phyloP scores from a whole-genome alignment of 768 basidiomycete genomes.

The Pulveroboletus sp. region DNA sequence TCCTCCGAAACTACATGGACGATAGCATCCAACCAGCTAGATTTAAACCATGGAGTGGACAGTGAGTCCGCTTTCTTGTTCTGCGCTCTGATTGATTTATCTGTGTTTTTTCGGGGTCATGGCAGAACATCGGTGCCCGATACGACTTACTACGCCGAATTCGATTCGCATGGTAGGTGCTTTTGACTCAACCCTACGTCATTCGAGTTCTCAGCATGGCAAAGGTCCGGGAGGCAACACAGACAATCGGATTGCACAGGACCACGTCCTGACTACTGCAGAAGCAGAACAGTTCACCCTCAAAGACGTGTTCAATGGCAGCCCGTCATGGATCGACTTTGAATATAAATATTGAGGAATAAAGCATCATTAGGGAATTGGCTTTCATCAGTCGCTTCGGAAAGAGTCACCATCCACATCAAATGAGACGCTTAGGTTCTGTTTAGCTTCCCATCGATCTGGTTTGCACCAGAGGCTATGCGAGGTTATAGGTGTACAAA shows the following conservation, averaged over 20 bases:
- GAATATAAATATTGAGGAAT: constrained; percentile 31
- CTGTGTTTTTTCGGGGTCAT: constrained; percentile 29
- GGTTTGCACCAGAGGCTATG: too few relatives aligned
- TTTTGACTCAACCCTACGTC: background rate
- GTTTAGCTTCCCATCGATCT: too few relatives aligned
- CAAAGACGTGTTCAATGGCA: constrained; percentile 48
- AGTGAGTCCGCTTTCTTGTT: constrained; percentile 1
- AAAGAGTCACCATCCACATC: too few relatives aligned
- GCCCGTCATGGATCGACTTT: constrained; percentile 56
- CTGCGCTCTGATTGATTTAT: background rate
- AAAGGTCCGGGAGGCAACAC: constrained; percentile 55
- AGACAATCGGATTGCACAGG: constrained; percentile 40
- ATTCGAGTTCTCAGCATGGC: background rate
- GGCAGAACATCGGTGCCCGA: constrained; percentile 48
- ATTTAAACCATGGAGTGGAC: constrained; percentile 42
- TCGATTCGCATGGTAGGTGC: constrained; percentile 44
- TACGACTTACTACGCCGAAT: constrained; percentile 61
- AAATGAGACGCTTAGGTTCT: too few relatives aligned
- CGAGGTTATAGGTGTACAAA: too few relatives aligned
- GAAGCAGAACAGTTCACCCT: constrained; percentile 36
- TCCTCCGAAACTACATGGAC: constrained; percentile 56
- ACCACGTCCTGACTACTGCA: constrained; percentile 42
- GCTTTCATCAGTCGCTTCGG: too few relatives aligned
- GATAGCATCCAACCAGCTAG: constrained; percentile 49
- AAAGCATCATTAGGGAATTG: too few relatives aligned